These are phyloP conservation scores for Trichoderma simmonsii DNA, from an alignment of 2,329 filamentous ascomycete genomes.

Conservation along the genomic window DNA sequence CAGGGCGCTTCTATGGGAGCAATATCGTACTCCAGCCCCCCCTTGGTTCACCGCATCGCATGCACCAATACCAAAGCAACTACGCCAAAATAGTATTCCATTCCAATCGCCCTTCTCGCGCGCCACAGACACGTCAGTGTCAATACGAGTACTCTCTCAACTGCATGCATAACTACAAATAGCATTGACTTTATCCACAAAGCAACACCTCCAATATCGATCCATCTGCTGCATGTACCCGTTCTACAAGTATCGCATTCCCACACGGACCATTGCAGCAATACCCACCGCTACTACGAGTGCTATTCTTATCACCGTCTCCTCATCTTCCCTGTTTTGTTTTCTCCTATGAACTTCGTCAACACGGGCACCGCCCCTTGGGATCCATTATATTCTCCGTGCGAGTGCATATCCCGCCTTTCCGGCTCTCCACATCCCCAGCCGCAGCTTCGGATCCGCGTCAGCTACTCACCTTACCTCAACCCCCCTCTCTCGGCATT, in stretches of 20 bases:
- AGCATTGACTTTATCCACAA: not conserved
- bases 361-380: not conserved
- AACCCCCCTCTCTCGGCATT: not conserved
- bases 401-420: not conserved
- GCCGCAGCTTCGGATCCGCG: conserved; percentile 10
- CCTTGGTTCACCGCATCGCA: not conserved
- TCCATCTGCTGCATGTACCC: not conserved
- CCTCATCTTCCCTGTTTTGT: not conserved
- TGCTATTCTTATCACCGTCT: not conserved
- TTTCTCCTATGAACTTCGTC: not conserved
- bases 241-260: not conserved
- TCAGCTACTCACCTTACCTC: not conserved
- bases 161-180: not conserved
- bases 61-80: not conserved
- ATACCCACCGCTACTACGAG: not conserved
- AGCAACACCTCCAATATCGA: not conserved
- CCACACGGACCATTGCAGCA: not conserved
- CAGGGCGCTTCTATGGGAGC: not conserved
- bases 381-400: conserved; percentile 3
- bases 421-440: conserved; percentile 1
- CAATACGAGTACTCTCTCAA: not conserved
- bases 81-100: not conserved
- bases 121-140: not conserved
- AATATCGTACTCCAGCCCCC: not conserved
- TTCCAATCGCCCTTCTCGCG: not conserved